Conservation (phyloP, 352 stramenopile genomes). For the Elongisporangium prolatum region DNA sequence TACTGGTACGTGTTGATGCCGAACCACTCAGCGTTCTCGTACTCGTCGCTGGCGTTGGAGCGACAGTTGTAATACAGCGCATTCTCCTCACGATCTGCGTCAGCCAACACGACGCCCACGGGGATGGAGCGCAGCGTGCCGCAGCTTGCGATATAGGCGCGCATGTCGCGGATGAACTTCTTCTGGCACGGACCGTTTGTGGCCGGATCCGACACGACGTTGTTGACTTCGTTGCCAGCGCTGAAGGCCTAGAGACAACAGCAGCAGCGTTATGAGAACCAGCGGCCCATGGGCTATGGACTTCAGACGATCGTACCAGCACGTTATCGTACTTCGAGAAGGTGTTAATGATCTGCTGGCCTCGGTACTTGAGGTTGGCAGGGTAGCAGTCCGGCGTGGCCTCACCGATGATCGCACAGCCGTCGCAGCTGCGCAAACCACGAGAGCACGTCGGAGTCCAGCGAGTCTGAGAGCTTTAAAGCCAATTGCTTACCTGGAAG, state of each 20-base stretch:
- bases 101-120: slow-evolving; percentile 68
- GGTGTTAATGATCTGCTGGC: slow-evolving; percentile 69
- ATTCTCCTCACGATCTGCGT: slow-evolving; percentile 45
- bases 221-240: slow-evolving; percentile 80
- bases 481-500: slow-evolving; percentile 11
- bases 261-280: neutral
- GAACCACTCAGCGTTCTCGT: slow-evolving; percentile 75
- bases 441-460: neutral
- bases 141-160: slow-evolving; percentile 55
- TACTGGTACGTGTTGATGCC: slow-evolving; percentile 73
- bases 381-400: slow-evolving; percentile 52
- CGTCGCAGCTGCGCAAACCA: slow-evolving; percentile 22
- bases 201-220: slow-evolving; percentile 30
- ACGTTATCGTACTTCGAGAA: slow-evolving; percentile 88
- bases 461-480: neutral
- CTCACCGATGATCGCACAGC: slow-evolving; percentile 53
- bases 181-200: slow-evolving; percentile 84
- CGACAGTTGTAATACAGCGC: slow-evolving; percentile 75
- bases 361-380: slow-evolving; percentile 54
- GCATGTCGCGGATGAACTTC: slow-evolving; percentile 86
- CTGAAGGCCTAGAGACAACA: slow-evolving; percentile 32
- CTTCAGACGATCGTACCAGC: slow-evolving; percentile 13
- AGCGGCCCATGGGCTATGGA: neutral
- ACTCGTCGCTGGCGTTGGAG: slow-evolving; percentile 38
- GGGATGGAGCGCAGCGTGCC: slow-evolving; percentile 61